Percentiles rank a stretch among this genome's conserved stretches.
phyloP scores from a whole-genome alignment of 345 rosid genomes.

The Salix exigua region DNA sequence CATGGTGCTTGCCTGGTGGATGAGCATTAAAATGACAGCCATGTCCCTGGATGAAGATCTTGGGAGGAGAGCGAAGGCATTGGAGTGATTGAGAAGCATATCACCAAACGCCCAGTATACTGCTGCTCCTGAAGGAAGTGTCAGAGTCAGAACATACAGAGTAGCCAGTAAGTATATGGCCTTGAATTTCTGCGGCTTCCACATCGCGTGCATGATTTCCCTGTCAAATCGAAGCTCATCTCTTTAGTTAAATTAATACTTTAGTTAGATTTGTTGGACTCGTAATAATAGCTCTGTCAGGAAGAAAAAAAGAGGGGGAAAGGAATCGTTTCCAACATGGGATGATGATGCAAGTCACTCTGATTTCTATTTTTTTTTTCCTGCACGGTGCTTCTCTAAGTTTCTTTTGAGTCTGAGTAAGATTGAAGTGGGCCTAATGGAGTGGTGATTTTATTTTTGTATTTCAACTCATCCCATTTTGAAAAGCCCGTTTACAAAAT shows the following conservation, averaged over 20 bases:
- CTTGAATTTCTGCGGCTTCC: constrained; percentile 99
- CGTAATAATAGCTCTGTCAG: neutral
- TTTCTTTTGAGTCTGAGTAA: neutral
- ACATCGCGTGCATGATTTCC: constrained; percentile 99
- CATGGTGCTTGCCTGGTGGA: constrained; percentile 64
- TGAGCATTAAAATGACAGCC: constrained; percentile 92
- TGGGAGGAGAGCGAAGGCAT: constrained; percentile 91
- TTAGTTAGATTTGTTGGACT: neutral
- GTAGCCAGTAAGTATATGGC: constrained; percentile 85
- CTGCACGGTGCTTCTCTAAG: neutral
- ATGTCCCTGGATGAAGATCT: constrained; percentile 66
- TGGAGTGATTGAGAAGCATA: constrained; percentile 89
- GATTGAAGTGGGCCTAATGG: neutral
- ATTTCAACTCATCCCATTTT: neutral
- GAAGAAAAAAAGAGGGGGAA: neutral
- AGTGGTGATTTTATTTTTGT: neutral
- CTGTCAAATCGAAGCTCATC: constrained; percentile 31
- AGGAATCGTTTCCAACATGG: neutral
- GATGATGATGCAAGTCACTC: neutral
- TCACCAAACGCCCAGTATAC: constrained; percentile 99
- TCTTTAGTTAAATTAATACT: neutral
- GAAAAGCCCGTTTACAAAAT: neutral
- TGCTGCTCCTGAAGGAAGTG: constrained; percentile 91
- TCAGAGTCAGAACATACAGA: constrained; percentile 79
- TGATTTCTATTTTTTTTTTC: neutral